A percentile compares a stretch with the other conserved stretches of the same genome.
Conservation (phyloP, 345 rosid species). For the Brassica carinata region DNA sequence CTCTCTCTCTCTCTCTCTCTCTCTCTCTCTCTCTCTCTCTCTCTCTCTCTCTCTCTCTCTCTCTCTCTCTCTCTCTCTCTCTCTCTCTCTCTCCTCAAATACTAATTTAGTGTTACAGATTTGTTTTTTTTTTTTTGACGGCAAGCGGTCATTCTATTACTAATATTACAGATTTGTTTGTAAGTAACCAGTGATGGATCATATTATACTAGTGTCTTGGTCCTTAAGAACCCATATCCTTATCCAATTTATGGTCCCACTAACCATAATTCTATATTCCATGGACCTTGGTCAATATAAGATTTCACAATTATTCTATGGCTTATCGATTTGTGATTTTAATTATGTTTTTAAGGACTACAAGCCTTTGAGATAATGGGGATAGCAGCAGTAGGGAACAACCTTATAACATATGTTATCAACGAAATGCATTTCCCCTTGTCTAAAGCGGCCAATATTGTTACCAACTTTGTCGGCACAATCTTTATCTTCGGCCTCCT, state of each 20-base stretch:
- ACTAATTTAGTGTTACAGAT: neutral
- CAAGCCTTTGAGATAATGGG: conserved; percentile 98
- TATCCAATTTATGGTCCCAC: conserved; percentile 34
- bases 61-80: no score
- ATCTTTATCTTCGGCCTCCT: conserved; percentile 82
- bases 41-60: neutral
- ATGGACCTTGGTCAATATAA: neutral
- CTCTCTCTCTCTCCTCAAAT: neutral
- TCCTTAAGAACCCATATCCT: conserved; percentile 20
- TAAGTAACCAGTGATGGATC: neutral
- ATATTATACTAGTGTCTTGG: conserved; percentile 14
- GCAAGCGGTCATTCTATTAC: no score
- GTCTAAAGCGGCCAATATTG: conserved; percentile 83
- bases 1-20: neutral
- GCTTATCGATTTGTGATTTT: neutral
- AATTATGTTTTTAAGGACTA: conserved; percentile 49
- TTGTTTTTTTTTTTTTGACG: neutral
- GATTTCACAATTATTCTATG: conserved; percentile 5
- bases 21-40: no score
- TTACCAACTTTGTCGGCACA: conserved; percentile 94
- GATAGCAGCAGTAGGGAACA: conserved; percentile 98
- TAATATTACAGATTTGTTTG: neutral
- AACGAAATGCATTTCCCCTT: conserved; percentile 93
- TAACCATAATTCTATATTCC: conserved; percentile 4
- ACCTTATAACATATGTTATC: conserved; percentile 90